Evolutionary conservation across 2,329 filamentous ascomycete genomes (phyloP), one percentile per base, ranked within the genome.

Genomic region (Fusarium luffae): DNA sequence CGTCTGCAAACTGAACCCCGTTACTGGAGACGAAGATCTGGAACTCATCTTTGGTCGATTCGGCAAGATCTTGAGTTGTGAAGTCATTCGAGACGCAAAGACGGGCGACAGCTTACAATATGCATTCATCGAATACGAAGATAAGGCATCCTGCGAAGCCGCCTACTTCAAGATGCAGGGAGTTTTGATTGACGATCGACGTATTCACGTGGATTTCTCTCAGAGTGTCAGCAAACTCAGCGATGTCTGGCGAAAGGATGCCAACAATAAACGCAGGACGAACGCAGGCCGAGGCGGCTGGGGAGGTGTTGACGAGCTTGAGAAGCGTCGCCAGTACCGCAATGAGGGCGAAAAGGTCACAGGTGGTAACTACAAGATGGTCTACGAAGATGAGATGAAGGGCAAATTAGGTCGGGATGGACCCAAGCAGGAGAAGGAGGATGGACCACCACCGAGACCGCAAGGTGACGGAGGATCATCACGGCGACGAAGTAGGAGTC

Each of bases 141-240:
- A 97, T 58, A 96, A 98, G 81, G 89, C 91, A 71, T 92, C 95
- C 55, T 98, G 96, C 79, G 96, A 99, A 81, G 89, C 93, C 54
- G 96, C 96, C 4, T 99, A 98, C 77, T 96, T 97, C 83, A 99
- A 99, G 82, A 99, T 99, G 96, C 94, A 99, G 79, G 93, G 92
- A 4, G 95, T 98, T 3, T 83, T 99, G 58, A 98, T 99, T 70
- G 96, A 99, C 76, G 96, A 99, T 75, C 93, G 97, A 70, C 91
- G 96, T 43, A 99, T 99, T 69, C 96, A 99, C 77, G 96, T 99
- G 59, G 96, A 99, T 81, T 99, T 99, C 80, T 98, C 94, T 13
- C 96, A 99, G 82, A 97, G 93, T 77, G 96, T 94, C 66, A 88
- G 90, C 67, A 95, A 93, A 77, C 82, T 99, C 10, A 96, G 93